phyloP scores from a whole-genome alignment of 129 eudicot genomes.

The Artemisia tridentata region DNA sequence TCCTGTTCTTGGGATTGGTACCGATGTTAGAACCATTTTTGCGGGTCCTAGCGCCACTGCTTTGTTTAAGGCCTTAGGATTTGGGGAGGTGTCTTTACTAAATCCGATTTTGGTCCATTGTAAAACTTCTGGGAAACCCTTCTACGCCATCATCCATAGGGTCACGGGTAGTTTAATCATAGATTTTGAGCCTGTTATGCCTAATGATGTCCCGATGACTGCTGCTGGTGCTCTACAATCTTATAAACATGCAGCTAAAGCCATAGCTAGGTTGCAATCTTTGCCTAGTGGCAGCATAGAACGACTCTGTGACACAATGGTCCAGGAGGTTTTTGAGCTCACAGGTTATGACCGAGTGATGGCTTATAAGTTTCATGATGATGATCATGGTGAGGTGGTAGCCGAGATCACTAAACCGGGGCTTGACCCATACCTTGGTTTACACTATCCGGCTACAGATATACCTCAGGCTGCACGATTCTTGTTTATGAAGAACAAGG shows the following conservation, averaged over 20 bases:
- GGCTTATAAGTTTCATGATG: constrained; percentile 93
- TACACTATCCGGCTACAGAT: constrained; percentile 96
- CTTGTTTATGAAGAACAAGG: constrained; percentile 93
- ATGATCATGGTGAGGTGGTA: constrained; percentile 93
- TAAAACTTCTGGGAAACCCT: constrained; percentile 89
- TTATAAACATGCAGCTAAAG: constrained; percentile 91
- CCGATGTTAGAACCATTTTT: constrained; percentile 76
- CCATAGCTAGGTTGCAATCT: constrained; percentile 77
- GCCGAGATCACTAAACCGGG: constrained; percentile 87
- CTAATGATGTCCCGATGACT: constrained; percentile 92
- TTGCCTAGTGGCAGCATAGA: constrained; percentile 91
- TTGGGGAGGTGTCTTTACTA: constrained; percentile 77
- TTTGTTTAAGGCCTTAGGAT: constrained; percentile 70
- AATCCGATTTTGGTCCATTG: constrained; percentile 91
- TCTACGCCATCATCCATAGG: constrained; percentile 81
- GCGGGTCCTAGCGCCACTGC: constrained; percentile 82
- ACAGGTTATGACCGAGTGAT: constrained; percentile 94
- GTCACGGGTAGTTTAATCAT: constrained; percentile 82
- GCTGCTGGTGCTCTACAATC: constrained; percentile 98
- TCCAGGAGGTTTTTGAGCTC: constrained; percentile 91
- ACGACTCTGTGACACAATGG: constrained; percentile 88
- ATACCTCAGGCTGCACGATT: constrained; percentile 98
- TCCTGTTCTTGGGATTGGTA: constrained; percentile 72
- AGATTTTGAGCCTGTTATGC: constrained; percentile 97
- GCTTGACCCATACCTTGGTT: constrained; percentile 86